Evolutionary conservation across 768 basidiomycete species (phyloP).

Genomic region (Suillus occidentalis): DNA sequence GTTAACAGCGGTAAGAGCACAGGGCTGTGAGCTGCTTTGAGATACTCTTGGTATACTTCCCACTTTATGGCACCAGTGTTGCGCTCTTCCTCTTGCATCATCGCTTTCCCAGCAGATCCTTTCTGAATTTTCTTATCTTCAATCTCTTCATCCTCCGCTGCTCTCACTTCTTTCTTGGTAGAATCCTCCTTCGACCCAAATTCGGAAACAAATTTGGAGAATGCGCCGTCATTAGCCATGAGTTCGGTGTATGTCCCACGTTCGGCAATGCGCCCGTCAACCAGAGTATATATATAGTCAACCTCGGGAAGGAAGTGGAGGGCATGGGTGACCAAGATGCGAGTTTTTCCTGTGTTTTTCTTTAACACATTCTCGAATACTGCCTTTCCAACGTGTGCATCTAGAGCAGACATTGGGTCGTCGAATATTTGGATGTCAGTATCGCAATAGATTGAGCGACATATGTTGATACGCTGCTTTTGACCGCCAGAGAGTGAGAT

Average conservation of each 20-base stretch:
- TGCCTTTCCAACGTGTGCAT: slow-evolving; percentile 87
- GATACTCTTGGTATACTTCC: slow-evolving; percentile 48
- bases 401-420: slow-evolving; percentile 88
- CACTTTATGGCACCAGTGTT: slow-evolving; percentile 59
- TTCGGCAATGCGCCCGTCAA: slow-evolving; percentile 77
- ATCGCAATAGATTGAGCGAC: slow-evolving; percentile 83
- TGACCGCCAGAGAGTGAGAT: slow-evolving; percentile 87
- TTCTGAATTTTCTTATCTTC: slow-evolving; percentile 37
- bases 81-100: slow-evolving; percentile 87
- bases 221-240: slow-evolving; percentile 61
- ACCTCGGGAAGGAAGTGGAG: slow-evolving; percentile 87
- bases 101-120: slow-evolving; percentile 42
- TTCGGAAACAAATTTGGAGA: slow-evolving; percentile 71
- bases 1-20: slow-evolving; percentile 67
- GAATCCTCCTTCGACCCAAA: slow-evolving; percentile 69
- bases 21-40: slow-evolving; percentile 66
- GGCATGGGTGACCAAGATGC: slow-evolving; percentile 89
- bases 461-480: slow-evolving; percentile 81
- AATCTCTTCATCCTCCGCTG: slow-evolving; percentile 30
- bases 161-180: slow-evolving; percentile 42
- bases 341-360: slow-evolving; percentile 67
- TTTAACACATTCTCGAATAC: slow-evolving; percentile 85
- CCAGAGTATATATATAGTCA: slow-evolving; percentile 81
- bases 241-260: slow-evolving; percentile 77
- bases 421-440: slow-evolving; percentile 83